Evolutionary conservation across 1,284 basidiomycete genomes (phyloP), one percentile per base, ranked within the genome.

Genomic region (Cutaneotrichosporon sp.): DNA sequence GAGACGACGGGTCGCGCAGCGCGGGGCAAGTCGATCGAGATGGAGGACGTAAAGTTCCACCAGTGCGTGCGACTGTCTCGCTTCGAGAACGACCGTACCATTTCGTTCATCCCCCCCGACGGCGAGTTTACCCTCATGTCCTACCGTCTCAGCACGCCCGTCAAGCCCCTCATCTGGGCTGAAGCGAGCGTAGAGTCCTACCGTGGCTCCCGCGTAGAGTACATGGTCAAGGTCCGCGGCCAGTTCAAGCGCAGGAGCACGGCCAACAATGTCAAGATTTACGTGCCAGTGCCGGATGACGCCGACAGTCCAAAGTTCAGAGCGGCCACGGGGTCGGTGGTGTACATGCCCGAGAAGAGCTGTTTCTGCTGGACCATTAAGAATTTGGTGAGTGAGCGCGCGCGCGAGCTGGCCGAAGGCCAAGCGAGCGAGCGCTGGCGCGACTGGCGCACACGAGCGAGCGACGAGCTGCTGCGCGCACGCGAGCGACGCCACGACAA

Each of bases 11-110:
- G 96, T 46, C 21, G 68, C 90, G 90, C 92, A 23, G 87, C 94
- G 2, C 83, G 94, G 18, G 96, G 96, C 7, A 98, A 98, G 76
- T 86, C 93, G 4, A 96, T 98, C 68, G 96, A 99, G 77, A 97
- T 99, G 90, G 96, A 99, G 75, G 96, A 98, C 70, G 91, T 97
- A 77, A 97, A 97, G 74, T 99, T 99, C 78, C 96, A 99, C 73
- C 96, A 99, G 80, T 99, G 96, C 70, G 96, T 98, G 14, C 88
- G 96, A n/a, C 81, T 99, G n/a, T 89, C 92, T 8, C 84, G 94
- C 14, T 99, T 99, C 72, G 96, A 99, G 69, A 97, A 97, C 75
- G 96, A 99, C 77, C 85, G 96, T 54, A 98, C 94, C 1, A 99
- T 98, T 73, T 91, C 88, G 22, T 99, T 99, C 77, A 99, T 98